Base-by-base conservation (phyloP, 805 yeast species). In the Myxozyma udenii region DNA sequence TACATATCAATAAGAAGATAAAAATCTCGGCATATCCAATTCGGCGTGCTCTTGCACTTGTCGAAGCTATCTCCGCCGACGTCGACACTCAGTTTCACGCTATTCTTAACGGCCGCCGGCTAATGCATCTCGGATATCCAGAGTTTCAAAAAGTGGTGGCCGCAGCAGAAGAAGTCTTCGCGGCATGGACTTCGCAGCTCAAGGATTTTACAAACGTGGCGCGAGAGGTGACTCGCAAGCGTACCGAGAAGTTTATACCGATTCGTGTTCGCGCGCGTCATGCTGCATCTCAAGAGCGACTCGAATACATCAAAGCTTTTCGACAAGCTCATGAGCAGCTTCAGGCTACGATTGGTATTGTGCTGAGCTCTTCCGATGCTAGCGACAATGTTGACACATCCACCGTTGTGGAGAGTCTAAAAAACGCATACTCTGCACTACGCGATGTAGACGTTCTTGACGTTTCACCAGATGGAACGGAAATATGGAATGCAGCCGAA, bases 221-320 rank as follows among this genome's bases (percentile, higher is more conserved):
- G 0, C 76, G 97, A 50, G 96, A 90, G 53, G 67, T 85, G 2
- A 72, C 86, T 37, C 73, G 96, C 57, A 85, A 82, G 61, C 70
- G 93, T 39, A 79, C 81, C 6, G 91, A 85, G 48, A 81, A 80
- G 53, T 84, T 84, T 62, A 75, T 84, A 12, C 77, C 83, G 21
- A 78, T 87, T 19, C 78, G 81, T 51, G 72, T 88, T 7, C 71
- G 71, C n/a, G 74, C 80, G 6, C 69, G 75, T 2, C 76, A 73
- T 38, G 37, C 48, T 0, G 56, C 55, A 11, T 65, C 78, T 1
- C 73, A 70, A 51, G 76, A 75, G 0, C 68, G 81, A 26, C 46
- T 84, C 1, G 70, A 66, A 0, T 71, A 72, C 28, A 57, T 84
- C 1, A 62, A 61, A 3, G 60, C 62, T 0, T 77, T 87, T 58